Evolutionary conservation across 2,329 filamentous ascomycete genomes (phyloP), one percentile per base, ranked within the genome.

Genomic region (Aspergillus terreus): DNA sequence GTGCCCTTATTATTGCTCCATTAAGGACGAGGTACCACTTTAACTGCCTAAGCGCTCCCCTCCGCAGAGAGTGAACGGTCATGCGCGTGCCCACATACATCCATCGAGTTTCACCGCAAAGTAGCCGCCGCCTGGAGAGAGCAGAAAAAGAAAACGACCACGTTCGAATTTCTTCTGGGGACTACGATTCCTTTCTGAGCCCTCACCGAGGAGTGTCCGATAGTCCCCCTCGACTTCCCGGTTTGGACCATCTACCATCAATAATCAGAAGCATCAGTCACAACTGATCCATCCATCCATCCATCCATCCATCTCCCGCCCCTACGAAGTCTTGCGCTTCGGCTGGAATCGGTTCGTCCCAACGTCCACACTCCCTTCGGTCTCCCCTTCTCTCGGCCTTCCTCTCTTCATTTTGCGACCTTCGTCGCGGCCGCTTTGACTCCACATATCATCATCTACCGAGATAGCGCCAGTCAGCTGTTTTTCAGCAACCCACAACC

Each of bases 41-140:
- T 38, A 38, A 15, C 44, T 30, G 33, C 43, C 56, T 58, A 61
- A 61, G 53, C 56, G 55, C 58, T 59, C 60, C 58, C 50, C 50
- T 40, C 53, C 58, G 59, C 55, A 55, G 49, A 59, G 52, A 19
- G 32, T 51, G 53, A 60, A 58, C 56, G 63, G 63, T 67, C 64
- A 68, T 68, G 65, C 59, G 65, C 59, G 65, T 64, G 56, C 61
- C 58, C 15, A 6, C 35, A 38, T 38, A 38, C 61, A 58, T 61
- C 60, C 58, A 61, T 66, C 59, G 53, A 55, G 49, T 59, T 59
- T 61, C 58, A 61, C 56, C 58, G 51, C 56, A 56, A 56, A 49
- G 47, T 50, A 44, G 43, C 35, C 35, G 35, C 35, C 33, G 23
- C 23, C 27, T 30, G 27, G 27, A 30, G 14, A 17, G 35, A 12